Evolutionary conservation across 2,329 filamentous ascomycete species (phyloP).

Genomic region (Davidsoniella neocaledoniae): DNA sequence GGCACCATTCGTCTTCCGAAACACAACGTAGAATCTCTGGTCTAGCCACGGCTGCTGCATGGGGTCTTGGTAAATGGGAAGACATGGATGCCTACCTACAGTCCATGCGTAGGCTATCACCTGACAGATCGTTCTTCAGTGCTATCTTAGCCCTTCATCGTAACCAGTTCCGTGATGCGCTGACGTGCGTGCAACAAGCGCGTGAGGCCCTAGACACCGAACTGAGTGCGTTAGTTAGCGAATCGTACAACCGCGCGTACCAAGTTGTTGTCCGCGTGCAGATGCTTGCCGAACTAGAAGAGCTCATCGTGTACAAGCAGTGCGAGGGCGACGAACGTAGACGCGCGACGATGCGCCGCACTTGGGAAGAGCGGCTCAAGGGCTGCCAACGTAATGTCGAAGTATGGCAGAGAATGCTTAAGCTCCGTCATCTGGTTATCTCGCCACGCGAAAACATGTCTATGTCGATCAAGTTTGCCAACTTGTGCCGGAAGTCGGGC

Average conservation of each 20-base stretch:
- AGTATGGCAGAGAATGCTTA: constrained; percentile 96
- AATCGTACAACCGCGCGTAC: constrained; percentile 96
- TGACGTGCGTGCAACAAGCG: constrained; percentile 77
- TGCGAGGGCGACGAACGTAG: constrained; percentile 66
- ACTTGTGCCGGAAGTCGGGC: constrained; percentile 90
- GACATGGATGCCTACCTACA: constrained; percentile 94
- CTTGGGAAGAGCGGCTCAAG: constrained; percentile 89
- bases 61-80: constrained; percentile 94
- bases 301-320: constrained; percentile 96
- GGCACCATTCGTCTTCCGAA: constrained; percentile 76
- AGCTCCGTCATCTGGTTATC: constrained; percentile 82
- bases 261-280: constrained; percentile 95
- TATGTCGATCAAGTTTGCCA: constrained; percentile 99
- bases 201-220: constrained; percentile 91
- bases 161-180: constrained; percentile 85
- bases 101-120: constrained; percentile 85
- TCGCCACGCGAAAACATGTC: constrained; percentile 85
- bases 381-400: constrained; percentile 95
- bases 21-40: constrained; percentile 84
- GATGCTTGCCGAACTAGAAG: constrained; percentile 96
- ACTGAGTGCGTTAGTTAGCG: constrained; percentile 86
- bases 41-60: constrained; percentile 85
- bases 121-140: constrained; percentile 93
- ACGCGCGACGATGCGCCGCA: constrained; percentile 76
- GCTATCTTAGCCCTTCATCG: constrained; percentile 89